Base-by-base conservation (phyloP, 192 early-diverging fungal species). In the Rhizophagus prolifer region DNA sequence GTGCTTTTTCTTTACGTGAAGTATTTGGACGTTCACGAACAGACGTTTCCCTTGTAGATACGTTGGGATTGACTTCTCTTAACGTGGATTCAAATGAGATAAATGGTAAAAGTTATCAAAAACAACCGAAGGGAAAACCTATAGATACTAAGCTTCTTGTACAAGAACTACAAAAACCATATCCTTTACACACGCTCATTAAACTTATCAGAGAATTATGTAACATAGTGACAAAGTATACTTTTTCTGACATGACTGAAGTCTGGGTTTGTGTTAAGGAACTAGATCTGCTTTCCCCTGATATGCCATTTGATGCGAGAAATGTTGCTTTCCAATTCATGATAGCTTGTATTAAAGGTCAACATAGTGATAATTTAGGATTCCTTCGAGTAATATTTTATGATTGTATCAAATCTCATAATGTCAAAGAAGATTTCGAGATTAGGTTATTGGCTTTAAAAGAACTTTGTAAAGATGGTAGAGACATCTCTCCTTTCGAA, bases 401-500 rank as follows among this genome's bases (percentile, higher is more conserved):
- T 59, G 85, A 84, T 64, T 75, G 82, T 26, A 79, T 90, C 34
- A 82, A 82, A 70, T 78, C 82, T 66, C 82, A 87, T 61, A 76
- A 81, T 62, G 75, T 84, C 19, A 81, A 80, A 76, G 86, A 88
- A 23, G 89, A 90, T 62, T 86, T 89, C 78, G 70, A 71, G 6
- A 82, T 87, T 73, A 88, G 84, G 66, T 80, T 86, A 23, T 59
- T 77, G 16, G 88, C 88, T 9, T 68, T 90, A 4, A 80, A 70
- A 34, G 81, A 83, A 44, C 76, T 90, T 10, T 86, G 82, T 47
- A 87, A 86, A 19, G 80, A 87, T 63, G 89, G 89, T 9, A 79
- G 86, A 46, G 87, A 90, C 70, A 85, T 89, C 13, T 85, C 85
- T 66, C 82, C 83, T 5, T 88, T 90, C 38, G 89, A 90, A 74